Conservation (phyloP, 1,284 basidiomycete species). For the Cutaneotrichosporon daszewskae region DNA sequence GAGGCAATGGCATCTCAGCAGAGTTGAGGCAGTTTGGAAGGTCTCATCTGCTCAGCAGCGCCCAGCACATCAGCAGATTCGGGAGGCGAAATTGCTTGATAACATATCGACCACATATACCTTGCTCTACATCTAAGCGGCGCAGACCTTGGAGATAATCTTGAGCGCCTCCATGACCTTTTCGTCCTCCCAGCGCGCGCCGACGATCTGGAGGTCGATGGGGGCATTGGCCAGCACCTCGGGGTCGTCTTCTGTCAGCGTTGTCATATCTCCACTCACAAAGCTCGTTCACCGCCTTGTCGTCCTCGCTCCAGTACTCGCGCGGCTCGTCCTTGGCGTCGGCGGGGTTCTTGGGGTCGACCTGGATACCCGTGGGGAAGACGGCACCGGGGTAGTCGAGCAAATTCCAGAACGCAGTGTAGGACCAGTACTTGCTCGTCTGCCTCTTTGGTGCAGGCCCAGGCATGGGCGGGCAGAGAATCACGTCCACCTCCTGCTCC, state of each 20-base stretch:
- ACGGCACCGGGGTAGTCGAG: constrained; percentile 62
- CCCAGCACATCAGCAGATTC: too few relatives aligned
- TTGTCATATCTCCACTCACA: constrained; percentile 50
- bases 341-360: constrained; percentile 8
- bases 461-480: constrained; percentile 36
- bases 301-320: constrained; percentile 51
- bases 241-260: constrained; percentile 11
- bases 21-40: too few relatives aligned
- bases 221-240: constrained; percentile 21
- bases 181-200: constrained; percentile 25
- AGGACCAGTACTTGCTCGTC: constrained; percentile 46
- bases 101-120: too few relatives aligned
- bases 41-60: too few relatives aligned
- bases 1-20: too few relatives aligned
- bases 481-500: constrained; percentile 30
- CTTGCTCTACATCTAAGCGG: background rate
- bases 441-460: constrained; percentile 32
- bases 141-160: constrained; percentile 14
- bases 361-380: constrained; percentile 57
- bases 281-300: constrained; percentile 52
- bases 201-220: constrained; percentile 22
- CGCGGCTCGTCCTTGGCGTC: constrained; percentile 17
- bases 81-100: too few relatives aligned
- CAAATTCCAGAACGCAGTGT: constrained; percentile 62
- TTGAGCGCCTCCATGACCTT: constrained; percentile 19